phyloP scores from a whole-genome alignment of 108 stramenopile species.

The Licmophora abbreviata region DNA sequence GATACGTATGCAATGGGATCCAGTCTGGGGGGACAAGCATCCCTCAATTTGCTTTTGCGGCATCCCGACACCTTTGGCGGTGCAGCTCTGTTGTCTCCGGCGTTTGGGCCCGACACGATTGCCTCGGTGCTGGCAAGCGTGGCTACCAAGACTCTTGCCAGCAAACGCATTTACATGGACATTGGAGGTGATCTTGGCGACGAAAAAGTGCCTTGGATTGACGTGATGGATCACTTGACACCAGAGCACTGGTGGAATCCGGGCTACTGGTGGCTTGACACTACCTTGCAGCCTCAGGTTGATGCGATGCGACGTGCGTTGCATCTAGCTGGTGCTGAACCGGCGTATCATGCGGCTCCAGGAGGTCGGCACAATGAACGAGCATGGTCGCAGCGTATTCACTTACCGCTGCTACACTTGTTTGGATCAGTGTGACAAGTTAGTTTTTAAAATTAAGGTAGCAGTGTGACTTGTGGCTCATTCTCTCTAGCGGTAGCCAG shows the following conservation, averaged over 20 bases:
- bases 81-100: constrained; percentile 58
- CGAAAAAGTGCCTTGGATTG: constrained; percentile 39
- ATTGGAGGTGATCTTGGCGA: constrained; percentile 63
- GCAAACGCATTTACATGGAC: constrained; percentile 52
- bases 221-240: constrained; percentile 58
- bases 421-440: too few relatives aligned
- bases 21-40: constrained; percentile 64
- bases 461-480: too few relatives aligned
- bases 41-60: constrained; percentile 44
- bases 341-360: constrained; percentile 38
- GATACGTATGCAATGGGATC: constrained; percentile 41
- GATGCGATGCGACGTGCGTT: constrained; percentile 39
- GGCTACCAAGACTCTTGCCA: too few relatives aligned
- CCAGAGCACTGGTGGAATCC: constrained; percentile 63
- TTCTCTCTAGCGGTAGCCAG: too few relatives aligned
- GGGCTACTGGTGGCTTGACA: constrained; percentile 66
- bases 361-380: constrained; percentile 69
- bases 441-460: too few relatives aligned
- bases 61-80: constrained; percentile 56
- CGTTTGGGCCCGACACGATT: constrained; percentile 49
- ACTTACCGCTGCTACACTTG: constrained; percentile 38
- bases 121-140: constrained; percentile 24
- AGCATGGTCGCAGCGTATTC: constrained; percentile 58
- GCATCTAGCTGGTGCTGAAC: constrained; percentile 21
- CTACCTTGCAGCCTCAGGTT: constrained; percentile 44